phyloP scores from a whole-genome alignment of 768 basidiomycete species.

The Tulasnella sp. region DNA sequence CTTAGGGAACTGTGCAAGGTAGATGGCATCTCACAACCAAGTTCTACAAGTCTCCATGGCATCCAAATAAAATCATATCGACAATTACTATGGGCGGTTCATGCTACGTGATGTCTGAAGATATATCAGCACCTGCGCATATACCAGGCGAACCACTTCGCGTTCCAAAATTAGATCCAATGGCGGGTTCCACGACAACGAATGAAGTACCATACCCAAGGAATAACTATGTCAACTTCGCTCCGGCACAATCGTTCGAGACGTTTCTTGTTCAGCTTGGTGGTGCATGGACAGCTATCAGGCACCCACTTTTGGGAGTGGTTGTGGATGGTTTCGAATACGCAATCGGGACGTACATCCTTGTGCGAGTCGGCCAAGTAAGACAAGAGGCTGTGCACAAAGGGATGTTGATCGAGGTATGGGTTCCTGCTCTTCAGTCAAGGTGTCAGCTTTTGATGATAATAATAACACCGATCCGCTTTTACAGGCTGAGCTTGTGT shows the following conservation, averaged over 20 bases:
- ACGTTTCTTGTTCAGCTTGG: slow-evolving; percentile 6
- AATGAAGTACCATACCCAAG: neutral
- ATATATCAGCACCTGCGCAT: neutral
- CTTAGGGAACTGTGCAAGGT: neutral
- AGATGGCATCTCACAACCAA: slow-evolving; percentile 7
- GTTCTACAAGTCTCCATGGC: slow-evolving; percentile 7
- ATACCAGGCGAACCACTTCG: neutral
- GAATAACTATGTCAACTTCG: slow-evolving; percentile 7
- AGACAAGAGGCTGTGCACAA: neutral
- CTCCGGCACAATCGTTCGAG: neutral
- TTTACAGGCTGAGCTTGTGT: slow-evolving; percentile 9
- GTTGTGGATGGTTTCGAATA: slow-evolving; percentile 3
- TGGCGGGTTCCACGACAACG: no score
- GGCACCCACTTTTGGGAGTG: slow-evolving; percentile 9
- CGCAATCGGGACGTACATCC: slow-evolving; percentile 3
- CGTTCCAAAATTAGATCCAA: no score
- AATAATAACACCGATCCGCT: neutral
- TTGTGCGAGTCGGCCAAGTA: slow-evolving; percentile 9
- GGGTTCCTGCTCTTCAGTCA: neutral
- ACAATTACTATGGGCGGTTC: slow-evolving; percentile 6
- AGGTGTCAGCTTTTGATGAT: neutral
- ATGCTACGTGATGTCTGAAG: neutral
- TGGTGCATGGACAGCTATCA: slow-evolving; percentile 2
- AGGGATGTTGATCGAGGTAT: slow-evolving; percentile 9
- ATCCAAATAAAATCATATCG: slow-evolving; percentile 4